Evolutionary conservation across 1,284 basidiomycete species (phyloP).

Genomic region (Marasmius tenuissimus): DNA sequence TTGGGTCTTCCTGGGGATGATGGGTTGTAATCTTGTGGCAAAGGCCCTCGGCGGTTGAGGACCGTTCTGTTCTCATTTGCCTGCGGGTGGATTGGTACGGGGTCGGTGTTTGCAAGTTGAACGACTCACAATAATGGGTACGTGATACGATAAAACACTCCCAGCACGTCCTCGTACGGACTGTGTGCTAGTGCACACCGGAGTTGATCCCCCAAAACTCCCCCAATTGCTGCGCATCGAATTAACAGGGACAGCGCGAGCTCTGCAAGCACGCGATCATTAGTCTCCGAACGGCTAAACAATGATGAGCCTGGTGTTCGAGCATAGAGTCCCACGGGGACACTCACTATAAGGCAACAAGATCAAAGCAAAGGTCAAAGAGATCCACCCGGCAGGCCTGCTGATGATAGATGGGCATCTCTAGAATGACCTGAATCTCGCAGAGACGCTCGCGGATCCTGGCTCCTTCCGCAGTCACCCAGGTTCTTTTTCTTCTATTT

Average conservation of each 20-base stretch:
- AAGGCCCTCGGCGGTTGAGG: conserved; percentile 9
- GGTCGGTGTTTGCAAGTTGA: too few species aligned
- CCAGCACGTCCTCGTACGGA: conserved; percentile 12
- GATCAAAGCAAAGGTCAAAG: conserved; percentile 14
- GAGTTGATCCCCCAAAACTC: conserved; percentile 2
- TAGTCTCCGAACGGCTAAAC: conserved; percentile 4
- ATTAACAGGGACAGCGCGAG: conserved; percentile 5
- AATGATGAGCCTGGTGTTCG: too few species aligned
- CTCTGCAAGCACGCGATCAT: conserved; percentile 1
- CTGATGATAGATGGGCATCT: conserved; percentile 8
- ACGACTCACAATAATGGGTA: conserved; percentile 13
- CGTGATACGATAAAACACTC: conserved; percentile 16
- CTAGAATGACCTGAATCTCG: conserved; percentile 15
- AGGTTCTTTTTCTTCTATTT: conserved; percentile 1
- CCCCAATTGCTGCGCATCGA: conserved; percentile 14
- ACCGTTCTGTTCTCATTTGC: conserved; percentile 1
- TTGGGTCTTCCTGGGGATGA: conserved; percentile 8
- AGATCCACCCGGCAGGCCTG: conserved; percentile 10
- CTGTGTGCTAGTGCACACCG: conserved; percentile 8
- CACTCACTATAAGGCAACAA: conserved; percentile 12
- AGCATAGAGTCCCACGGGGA: not conserved
- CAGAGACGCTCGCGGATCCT: conserved; percentile 12
- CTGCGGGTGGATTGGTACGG: not conserved
- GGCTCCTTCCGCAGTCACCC: conserved; percentile 1
- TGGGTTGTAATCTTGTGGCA: conserved; percentile 5